phyloP scores from a whole-genome alignment of 1,284 basidiomycete genomes.

The Trichosporon ovoides region DNA sequence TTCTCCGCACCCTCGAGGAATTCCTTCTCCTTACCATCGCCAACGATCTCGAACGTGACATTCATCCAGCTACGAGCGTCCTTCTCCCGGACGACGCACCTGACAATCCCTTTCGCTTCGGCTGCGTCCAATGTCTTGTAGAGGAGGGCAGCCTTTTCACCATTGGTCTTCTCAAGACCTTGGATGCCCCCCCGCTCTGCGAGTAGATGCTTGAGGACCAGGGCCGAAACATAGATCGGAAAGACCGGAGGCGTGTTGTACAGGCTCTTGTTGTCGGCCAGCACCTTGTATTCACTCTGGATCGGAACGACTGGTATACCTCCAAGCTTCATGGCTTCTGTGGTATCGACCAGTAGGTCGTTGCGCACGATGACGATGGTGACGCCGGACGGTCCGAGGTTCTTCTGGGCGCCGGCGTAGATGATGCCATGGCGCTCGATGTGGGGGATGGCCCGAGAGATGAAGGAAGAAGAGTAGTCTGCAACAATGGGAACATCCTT shows the following conservation, averaged over 20 bases:
- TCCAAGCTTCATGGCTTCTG: constrained; percentile 69
- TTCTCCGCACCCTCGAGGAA: constrained; percentile 75
- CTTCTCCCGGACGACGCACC: constrained; percentile 60
- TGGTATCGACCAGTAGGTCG: constrained; percentile 82
- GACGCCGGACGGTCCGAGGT: constrained; percentile 89
- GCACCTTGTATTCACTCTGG: constrained; percentile 78
- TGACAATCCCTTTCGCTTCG: constrained; percentile 63
- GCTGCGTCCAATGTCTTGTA: constrained; percentile 69
- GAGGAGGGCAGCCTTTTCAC: constrained; percentile 66
- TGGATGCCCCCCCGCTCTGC: constrained; percentile 63
- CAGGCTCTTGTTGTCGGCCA: constrained; percentile 72
- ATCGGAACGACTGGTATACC: constrained; percentile 55
- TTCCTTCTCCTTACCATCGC: constrained; percentile 61
- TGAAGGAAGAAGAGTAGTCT: constrained; percentile 95
- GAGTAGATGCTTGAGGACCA: constrained; percentile 72
- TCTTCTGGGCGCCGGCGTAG: constrained; percentile 99
- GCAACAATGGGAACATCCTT: constrained; percentile 74
- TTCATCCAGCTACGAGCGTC: constrained; percentile 89
- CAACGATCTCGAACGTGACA: constrained; percentile 71
- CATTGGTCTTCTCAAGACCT: constrained; percentile 64
- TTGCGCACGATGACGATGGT: constrained; percentile 89
- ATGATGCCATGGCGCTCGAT: constrained; percentile 86
- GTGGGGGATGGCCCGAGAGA: constrained; percentile 86
- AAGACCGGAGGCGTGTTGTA: constrained; percentile 96
- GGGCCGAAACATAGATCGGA: constrained; percentile 82